Evolutionary conservation across 2,329 filamentous ascomycete species (phyloP).

Genomic region (Penicillium sp.): DNA sequence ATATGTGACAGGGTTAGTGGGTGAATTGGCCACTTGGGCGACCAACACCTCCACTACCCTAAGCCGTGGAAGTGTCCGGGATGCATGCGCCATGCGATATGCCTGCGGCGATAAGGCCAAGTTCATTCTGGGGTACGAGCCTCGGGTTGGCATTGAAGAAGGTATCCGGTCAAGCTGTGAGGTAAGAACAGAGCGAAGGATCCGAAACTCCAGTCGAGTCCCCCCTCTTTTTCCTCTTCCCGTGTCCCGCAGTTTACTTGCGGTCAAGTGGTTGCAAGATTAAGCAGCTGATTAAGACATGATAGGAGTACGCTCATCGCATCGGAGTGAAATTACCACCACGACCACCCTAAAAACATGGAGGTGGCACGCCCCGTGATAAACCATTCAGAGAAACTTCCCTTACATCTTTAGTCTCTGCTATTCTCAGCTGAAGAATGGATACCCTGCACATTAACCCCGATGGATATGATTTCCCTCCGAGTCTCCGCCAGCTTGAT

Average conservation of each 20-base stretch:
- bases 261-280: background rate
- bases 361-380: background rate
- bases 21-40: conserved; percentile 54
- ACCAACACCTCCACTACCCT: conserved; percentile 52
- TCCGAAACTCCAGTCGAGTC: background rate
- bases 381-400: conserved; percentile 19
- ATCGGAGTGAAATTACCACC: conserved; percentile 32
- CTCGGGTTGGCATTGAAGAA: conserved; percentile 56
- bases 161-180: conserved; percentile 55
- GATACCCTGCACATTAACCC: conserved; percentile 19
- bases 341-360: background rate
- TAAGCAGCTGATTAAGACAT: conserved; percentile 8
- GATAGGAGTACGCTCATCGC: conserved; percentile 39
- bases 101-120: conserved; percentile 57
- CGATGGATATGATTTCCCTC: conserved; percentile 7
- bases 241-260: background rate
- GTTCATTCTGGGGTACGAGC: conserved; percentile 56
- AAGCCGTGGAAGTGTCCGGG: conserved; percentile 58
- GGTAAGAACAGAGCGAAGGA: conserved; percentile 35
- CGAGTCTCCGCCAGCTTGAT: background rate
- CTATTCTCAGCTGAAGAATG: background rate
- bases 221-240: background rate
- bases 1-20: conserved; percentile 51
- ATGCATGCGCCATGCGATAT: conserved; percentile 59
- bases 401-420: background rate